Evolutionary conservation across 225 moss, liverwort and hornwort genomes (phyloP).

Genomic region (Thuidium tamariscinum): DNA sequence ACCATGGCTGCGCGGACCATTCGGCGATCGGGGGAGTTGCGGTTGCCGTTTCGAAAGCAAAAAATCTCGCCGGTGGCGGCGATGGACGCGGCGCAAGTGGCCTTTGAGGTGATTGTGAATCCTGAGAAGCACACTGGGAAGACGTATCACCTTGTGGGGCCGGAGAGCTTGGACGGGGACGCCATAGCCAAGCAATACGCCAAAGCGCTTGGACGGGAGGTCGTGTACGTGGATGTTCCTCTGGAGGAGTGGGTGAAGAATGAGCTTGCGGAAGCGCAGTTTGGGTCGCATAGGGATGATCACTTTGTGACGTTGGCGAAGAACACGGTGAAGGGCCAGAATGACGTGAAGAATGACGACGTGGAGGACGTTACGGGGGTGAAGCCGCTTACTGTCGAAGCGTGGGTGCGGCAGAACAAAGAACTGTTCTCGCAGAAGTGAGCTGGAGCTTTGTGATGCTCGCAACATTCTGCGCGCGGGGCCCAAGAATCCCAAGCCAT

Average conservation of each 20-base stretch:
- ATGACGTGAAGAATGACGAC: neutral
- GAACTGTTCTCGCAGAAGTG: neutral
- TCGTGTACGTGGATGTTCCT: constrained; percentile 10
- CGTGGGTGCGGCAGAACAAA: constrained; percentile 12
- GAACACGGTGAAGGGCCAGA: neutral
- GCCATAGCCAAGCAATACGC: neutral
- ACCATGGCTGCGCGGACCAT: constrained; percentile 9
- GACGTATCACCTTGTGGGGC: neutral
- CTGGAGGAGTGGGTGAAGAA: constrained; percentile 6
- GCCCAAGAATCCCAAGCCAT: too few species aligned
- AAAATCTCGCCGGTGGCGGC: constrained; percentile 1
- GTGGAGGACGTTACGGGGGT: neutral
- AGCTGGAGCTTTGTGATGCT: neutral
- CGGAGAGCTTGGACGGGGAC: constrained; percentile 8
- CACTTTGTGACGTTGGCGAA: constrained; percentile 1
- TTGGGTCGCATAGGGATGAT: neutral
- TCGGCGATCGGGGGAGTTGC: neutral
- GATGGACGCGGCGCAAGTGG: constrained; percentile 4
- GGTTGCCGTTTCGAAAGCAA: neutral
- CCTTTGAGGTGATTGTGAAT: neutral
- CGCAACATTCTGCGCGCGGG: neutral
- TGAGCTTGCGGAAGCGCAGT: neutral
- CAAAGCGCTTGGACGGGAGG: neutral
- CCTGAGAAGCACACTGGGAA: neutral
- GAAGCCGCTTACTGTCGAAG: neutral